phyloP scores from a whole-genome alignment of 2,329 filamentous ascomycete genomes.

The Sclerotiophoma versabilis region DNA sequence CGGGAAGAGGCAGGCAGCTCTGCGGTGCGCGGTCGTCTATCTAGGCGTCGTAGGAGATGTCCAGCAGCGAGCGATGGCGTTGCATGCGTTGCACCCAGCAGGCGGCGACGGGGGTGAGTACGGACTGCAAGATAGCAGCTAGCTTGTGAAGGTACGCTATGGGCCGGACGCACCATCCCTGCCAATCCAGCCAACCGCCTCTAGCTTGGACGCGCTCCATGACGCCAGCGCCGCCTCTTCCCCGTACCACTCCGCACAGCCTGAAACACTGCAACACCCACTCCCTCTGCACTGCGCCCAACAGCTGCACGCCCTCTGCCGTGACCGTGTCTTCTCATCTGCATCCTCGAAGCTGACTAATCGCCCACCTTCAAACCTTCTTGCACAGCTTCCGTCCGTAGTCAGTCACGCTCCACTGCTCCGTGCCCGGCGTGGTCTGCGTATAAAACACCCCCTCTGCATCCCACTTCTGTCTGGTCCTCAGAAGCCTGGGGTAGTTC shows the following conservation, averaged over 20 bases:
- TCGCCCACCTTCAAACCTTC: slow-evolving; percentile 18
- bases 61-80: slow-evolving; percentile 7
- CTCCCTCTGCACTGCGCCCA: neutral
- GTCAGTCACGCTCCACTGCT: slow-evolving; percentile 45
- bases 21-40: neutral
- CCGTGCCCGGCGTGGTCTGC: slow-evolving; percentile 45
- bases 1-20: neutral
- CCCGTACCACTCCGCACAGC: slow-evolving; percentile 10
- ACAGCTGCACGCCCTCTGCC: neutral
- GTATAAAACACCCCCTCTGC: slow-evolving; percentile 45
- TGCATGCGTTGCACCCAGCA: slow-evolving; percentile 1
- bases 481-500: slow-evolving; percentile 43
- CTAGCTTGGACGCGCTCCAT: slow-evolving; percentile 18
- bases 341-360: neutral
- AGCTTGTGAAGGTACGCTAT: slow-evolving; percentile 36
- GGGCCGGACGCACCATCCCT: slow-evolving; percentile 19
- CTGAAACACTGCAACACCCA: neutral
- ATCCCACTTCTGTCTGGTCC: slow-evolving; percentile 44
- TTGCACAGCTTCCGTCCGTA: slow-evolving; percentile 47
- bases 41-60: neutral
- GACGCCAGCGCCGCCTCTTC: slow-evolving; percentile 16
- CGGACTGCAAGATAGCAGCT: slow-evolving; percentile 8
- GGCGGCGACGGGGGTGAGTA: slow-evolving; percentile 6
- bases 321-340: neutral
- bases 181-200: slow-evolving; percentile 19